Evolutionary conservation across 148 eudicot genomes (phyloP), one percentile per base, ranked within the genome.

Genomic region (Vaccinium myrtillus): DNA sequence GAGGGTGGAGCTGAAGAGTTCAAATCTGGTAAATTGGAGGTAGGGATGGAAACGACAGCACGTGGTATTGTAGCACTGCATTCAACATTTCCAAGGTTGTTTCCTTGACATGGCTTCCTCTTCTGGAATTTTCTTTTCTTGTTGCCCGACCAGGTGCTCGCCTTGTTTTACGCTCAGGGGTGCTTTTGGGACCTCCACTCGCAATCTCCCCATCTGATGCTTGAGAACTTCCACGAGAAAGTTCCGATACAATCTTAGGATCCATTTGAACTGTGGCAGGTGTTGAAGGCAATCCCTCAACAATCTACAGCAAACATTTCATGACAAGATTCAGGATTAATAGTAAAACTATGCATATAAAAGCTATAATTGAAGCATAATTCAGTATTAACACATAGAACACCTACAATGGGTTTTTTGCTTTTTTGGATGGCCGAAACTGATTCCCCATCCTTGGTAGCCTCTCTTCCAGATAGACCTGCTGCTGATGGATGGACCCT

Each of bases 141-240:
- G 84, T 70, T 82, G 93, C 88, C 83, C 88, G 92, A 50, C 87
- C 93, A 84, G 94, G 83, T 69, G 89, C 88, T 78, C 93, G 91
- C 86, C 95, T 91, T 77, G 91, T 82, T 86, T 87, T 97, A 73
- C 94, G 95, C 81, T 87, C 95, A 50, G 93, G 84, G 75, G 91
- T 84, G 70, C 87, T 85, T 88, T 86, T 95, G 77, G 91, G 32
- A 79, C 89, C 91, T 73, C 81, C 93, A 51, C 25, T 78, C 58
- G 65, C 30, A 79, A 58, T 77, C 79, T 84, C 87, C 56, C 77
- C 83, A 80, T 84, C 88, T 84, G 89, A 84, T 75, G 70, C 85
- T 86, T 77, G 88, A 78, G 90, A 83, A 91, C 83, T 89, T 67
- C 63, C 86, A 18, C 77, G 81, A 36, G 92, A 82, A 87, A 87